These are phyloP conservation scores for Aureobasidium sp. DNA, from an alignment of 2,329 filamentous ascomycete species.

Conservation along the genomic window DNA sequence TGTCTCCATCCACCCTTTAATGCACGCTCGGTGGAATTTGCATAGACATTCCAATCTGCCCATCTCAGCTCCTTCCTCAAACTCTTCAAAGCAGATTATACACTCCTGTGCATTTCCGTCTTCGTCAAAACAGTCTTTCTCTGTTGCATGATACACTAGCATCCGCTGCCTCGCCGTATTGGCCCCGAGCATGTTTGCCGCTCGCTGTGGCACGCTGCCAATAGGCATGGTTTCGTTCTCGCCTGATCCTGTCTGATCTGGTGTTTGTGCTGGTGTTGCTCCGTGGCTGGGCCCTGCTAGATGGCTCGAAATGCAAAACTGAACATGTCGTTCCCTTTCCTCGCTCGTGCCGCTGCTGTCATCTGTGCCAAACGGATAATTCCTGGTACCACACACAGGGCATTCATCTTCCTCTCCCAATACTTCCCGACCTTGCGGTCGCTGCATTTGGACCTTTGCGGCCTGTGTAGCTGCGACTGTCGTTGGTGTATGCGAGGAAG, in stretches of 20 bases:
- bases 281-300: slow-evolving; percentile 14
- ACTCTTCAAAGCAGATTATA: slow-evolving; percentile 58
- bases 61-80: slow-evolving; percentile 50
- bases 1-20: slow-evolving; percentile 51
- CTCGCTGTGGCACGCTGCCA: background rate
- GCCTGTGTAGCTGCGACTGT: background rate
- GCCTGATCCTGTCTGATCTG: background rate
- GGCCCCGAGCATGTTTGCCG: slow-evolving; percentile 5
- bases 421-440: background rate
- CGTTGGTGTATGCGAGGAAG: background rate
- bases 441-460: background rate
- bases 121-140: slow-evolving; percentile 54
- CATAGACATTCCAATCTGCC: slow-evolving; percentile 55
- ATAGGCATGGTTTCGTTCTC: background rate
- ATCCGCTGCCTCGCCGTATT: slow-evolving; percentile 30
- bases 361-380: slow-evolving; percentile 44
- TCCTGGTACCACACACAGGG: slow-evolving; percentile 59
- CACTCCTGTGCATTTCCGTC: slow-evolving; percentile 47
- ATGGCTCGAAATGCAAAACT: slow-evolving; percentile 23
- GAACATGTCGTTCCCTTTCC: slow-evolving; percentile 14
- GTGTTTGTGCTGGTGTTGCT: slow-evolving; percentile 6
- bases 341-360: slow-evolving; percentile 6
- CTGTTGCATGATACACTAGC: slow-evolving; percentile 48
- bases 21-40: slow-evolving; percentile 55
- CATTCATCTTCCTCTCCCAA: slow-evolving; percentile 66